Evolutionary conservation across 2,329 filamentous ascomycete genomes (phyloP).

Genomic region (Claviceps africana): DNA sequence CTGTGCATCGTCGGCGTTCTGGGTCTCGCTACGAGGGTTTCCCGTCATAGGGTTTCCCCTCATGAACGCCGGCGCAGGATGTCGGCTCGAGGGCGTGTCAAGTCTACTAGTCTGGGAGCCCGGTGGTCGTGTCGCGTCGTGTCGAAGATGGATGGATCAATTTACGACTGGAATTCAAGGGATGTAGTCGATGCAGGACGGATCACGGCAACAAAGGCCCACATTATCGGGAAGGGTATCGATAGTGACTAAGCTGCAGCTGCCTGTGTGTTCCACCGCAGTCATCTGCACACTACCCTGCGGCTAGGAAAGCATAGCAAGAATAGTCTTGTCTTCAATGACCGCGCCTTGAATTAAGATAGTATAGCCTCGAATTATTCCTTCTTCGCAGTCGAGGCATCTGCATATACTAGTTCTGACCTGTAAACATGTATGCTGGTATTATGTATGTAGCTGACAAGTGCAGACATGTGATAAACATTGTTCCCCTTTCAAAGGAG

Average conservation of each 20-base stretch:
- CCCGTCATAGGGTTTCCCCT: too few relatives aligned
- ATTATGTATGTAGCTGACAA: too few relatives aligned
- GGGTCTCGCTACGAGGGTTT: too few relatives aligned
- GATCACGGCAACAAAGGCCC: background rate
- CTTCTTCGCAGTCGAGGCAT: too few relatives aligned
- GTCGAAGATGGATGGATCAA: background rate
- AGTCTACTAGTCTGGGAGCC: background rate
- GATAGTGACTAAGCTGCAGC: background rate
- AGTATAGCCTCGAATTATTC: background rate
- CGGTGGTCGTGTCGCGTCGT: background rate
- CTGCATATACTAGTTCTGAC: too few relatives aligned
- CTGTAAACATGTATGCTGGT: too few relatives aligned
- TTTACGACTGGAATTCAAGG: conserved; percentile 6
- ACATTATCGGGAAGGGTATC: background rate
- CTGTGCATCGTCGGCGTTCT: background rate
- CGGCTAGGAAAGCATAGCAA: background rate
- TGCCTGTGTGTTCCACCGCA: background rate
- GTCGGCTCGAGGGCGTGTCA: background rate
- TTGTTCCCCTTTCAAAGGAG: too few relatives aligned
- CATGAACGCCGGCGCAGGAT: background rate
- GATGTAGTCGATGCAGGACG: background rate
- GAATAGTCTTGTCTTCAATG: background rate
- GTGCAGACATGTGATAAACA: too few relatives aligned
- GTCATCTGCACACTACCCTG: background rate
- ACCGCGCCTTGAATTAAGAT: background rate